phyloP scores from a whole-genome alignment of 768 basidiomycete species.

The Xerocomellus dryophilus region DNA sequence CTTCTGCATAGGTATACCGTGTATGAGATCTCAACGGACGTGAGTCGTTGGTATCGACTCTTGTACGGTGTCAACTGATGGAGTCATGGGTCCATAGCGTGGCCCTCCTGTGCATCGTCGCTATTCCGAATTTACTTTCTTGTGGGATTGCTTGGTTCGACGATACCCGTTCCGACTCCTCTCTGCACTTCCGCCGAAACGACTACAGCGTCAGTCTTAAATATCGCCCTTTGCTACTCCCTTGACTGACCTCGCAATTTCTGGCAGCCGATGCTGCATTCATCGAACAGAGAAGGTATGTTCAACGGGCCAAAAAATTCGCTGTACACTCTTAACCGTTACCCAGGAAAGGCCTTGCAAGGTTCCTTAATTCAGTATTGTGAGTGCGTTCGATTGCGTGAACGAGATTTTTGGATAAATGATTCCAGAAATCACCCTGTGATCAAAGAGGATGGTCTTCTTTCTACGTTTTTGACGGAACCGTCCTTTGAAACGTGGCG shows the following conservation, averaged over 20 bases:
- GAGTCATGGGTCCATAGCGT: conserved; percentile 40
- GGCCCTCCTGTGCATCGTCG: conserved; percentile 72
- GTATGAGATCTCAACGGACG: conserved; percentile 78
- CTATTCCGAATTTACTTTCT: conserved; percentile 90
- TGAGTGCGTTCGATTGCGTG: conserved; percentile 35
- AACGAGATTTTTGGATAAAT: neutral
- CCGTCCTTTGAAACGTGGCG: conserved; percentile 85
- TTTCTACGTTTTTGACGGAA: conserved; percentile 79
- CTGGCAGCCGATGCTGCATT: conserved; percentile 79
- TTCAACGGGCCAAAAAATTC: neutral
- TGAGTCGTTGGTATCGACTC: conserved; percentile 36
- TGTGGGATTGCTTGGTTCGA: conserved; percentile 81
- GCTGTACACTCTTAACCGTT: neutral
- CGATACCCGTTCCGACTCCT: conserved; percentile 94
- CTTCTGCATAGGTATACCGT: conserved; percentile 84
- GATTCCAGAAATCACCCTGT: conserved; percentile 82
- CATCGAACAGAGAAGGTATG: conserved; percentile 82
- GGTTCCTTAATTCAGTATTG: conserved; percentile 80
- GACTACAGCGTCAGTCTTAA: conserved; percentile 71
- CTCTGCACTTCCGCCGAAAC: conserved; percentile 85
- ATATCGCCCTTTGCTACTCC: neutral
- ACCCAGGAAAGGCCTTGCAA: conserved; percentile 68
- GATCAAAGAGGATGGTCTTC: conserved; percentile 80
- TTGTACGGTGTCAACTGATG: conserved; percentile 10
- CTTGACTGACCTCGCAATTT: conserved; percentile 5